Evolutionary conservation across 352 stramenopile genomes (phyloP), one percentile per base, ranked within the genome.

Genomic region (Phytophthora pseudosyringae): DNA sequence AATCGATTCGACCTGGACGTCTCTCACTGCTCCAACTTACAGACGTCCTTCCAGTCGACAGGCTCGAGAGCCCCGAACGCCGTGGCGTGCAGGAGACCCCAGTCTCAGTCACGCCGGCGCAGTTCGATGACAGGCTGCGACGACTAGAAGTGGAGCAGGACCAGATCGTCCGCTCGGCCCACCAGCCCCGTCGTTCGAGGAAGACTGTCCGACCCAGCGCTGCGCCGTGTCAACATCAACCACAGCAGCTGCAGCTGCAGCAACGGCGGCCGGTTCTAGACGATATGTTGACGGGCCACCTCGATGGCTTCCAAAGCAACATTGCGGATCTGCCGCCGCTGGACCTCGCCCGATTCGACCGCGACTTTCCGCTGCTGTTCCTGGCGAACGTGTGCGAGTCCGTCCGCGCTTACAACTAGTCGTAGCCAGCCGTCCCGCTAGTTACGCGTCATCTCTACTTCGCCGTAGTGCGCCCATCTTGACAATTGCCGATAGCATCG

Each of bases 381-480:
- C 29, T 78, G 26, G 70, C 70, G 11, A 75, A 73, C 52, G 65
- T 74, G 29, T 75, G 70, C 45, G 70, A 78, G 60, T 72, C 63
- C 7, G 36, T 75, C 41, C 57, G 62, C 53, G 36, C 29, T 13
- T 63, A 63, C 28, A 32, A 54, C 12, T 54, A 63, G 32, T 7
- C 21, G 2, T 21, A 21, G 21, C 21, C 21, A 21, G 21, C 21
- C 21, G 21, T 21, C 21, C 21, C 21, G 21, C 21, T 21, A 21
- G 21, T 21, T 21, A 21, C 21, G 21, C 21, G 21, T 21, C 21
- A 21, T 21, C 21, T 21, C 21, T 21, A 21, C 21, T 21, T 21
- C 21, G 21, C 21, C 21, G 21, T 21, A 21, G 21, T 21, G 21
- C 21, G 21, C 21, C 2, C 21, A 21, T 21, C 21, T 21, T 21